Percentiles rank a stretch among this genome's conserved stretches.
Conservation (phyloP, 768 basidiomycete species). For the Amanita polypyramis region DNA sequence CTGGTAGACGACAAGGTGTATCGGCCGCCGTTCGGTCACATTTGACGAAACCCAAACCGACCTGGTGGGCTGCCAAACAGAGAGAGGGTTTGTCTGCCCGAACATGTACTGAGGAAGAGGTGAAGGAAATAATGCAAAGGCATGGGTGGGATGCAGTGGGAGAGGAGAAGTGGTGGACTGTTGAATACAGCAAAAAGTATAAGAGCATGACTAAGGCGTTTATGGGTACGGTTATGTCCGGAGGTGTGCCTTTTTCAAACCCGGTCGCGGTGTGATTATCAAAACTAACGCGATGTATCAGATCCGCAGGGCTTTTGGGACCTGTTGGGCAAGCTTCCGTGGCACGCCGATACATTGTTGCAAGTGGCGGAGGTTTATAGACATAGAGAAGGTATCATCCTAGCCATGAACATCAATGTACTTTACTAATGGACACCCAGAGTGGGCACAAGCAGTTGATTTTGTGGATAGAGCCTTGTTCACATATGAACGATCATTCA, state of each 20-base stretch:
- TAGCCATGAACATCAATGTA: neutral
- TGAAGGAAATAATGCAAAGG: constrained; percentile 27
- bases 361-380: constrained; percentile 79
- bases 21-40: constrained; percentile 47
- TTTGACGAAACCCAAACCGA: constrained; percentile 64
- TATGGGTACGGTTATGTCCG: constrained; percentile 69
- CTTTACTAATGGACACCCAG: constrained; percentile 23
- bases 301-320: constrained; percentile 75
- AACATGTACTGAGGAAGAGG: constrained; percentile 44
- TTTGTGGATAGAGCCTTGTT: constrained; percentile 90
- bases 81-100: constrained; percentile 69
- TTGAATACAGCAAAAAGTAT: constrained; percentile 80
- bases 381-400: constrained; percentile 69
- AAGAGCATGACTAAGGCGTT: constrained; percentile 74
- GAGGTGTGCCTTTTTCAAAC: constrained; percentile 42
- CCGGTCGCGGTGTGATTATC: neutral
- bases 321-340: constrained; percentile 68
- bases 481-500: constrained; percentile 84
- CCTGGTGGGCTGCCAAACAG: constrained; percentile 63
- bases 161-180: constrained; percentile 82
- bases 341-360: constrained; percentile 88
- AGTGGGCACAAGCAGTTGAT: constrained; percentile 77
- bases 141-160: constrained; percentile 19
- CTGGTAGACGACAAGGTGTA: constrained; percentile 24
- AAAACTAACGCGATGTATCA: constrained; percentile 15